Evolutionary conservation across 352 stramenopile genomes (phyloP).

Genomic region (Globisporangium camurandrum): DNA sequence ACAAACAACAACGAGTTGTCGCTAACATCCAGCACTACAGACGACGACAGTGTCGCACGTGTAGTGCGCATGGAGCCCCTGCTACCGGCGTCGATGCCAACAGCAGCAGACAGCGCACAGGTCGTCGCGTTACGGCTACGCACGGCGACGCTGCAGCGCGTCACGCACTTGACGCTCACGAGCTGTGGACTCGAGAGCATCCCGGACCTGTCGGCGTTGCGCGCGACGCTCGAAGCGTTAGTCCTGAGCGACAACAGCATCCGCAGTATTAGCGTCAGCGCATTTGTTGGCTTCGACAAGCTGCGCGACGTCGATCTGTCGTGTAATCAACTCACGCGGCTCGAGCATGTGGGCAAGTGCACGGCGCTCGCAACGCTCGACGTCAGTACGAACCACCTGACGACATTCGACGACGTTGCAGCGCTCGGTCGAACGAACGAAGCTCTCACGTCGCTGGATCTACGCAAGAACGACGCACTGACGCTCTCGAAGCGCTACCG

Average conservation of each 20-base stretch:
- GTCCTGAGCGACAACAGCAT: slow-evolving; percentile 75
- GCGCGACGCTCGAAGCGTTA: slow-evolving; percentile 42
- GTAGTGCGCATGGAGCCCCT: slow-evolving; percentile 40
- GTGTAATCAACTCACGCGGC: slow-evolving; percentile 42
- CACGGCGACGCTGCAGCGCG: slow-evolving; percentile 1
- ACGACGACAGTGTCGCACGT: slow-evolving; percentile 20
- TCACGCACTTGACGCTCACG: slow-evolving; percentile 47
- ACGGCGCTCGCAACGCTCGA: slow-evolving; percentile 34
- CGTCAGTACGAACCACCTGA: slow-evolving; percentile 58
- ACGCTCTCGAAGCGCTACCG: slow-evolving; percentile 62
- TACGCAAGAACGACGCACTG: slow-evolving; percentile 68
- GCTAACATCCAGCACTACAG: too few relatives aligned
- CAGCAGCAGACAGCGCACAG: not conserved
- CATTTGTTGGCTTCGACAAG: slow-evolving; percentile 23
- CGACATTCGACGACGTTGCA: slow-evolving; percentile 41
- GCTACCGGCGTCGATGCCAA: slow-evolving; percentile 7
- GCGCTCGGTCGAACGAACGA: slow-evolving; percentile 19
- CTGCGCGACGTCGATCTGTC: slow-evolving; percentile 55
- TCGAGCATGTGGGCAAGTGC: slow-evolving; percentile 40
- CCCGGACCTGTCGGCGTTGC: slow-evolving; percentile 28
- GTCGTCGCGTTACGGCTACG: slow-evolving; percentile 3
- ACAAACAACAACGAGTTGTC: slow-evolving; percentile 8
- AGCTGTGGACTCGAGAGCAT: slow-evolving; percentile 43
- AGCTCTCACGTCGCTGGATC: slow-evolving; percentile 35
- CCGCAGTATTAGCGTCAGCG: slow-evolving; percentile 18